Evolutionary conservation across 495 filamentous ascomycete genomes (phyloP).

Genomic region (Parmelia sp.): DNA sequence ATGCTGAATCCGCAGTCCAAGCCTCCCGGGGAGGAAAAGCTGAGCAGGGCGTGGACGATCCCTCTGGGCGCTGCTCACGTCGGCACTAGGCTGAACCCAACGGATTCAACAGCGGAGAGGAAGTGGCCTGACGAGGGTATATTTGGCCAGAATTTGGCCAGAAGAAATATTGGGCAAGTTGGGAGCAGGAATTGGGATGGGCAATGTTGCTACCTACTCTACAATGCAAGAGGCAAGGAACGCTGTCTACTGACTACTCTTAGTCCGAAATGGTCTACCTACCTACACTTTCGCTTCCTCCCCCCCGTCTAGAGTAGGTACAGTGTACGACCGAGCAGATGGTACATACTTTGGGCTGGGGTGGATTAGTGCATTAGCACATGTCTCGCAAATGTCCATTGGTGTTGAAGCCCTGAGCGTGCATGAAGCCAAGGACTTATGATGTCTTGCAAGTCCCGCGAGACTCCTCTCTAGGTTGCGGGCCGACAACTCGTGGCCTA

Average conservation of each 20-base stretch:
- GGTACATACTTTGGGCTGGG: neutral
- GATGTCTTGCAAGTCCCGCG: conserved; percentile 7
- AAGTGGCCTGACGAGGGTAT: neutral
- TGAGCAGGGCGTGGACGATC: conserved; percentile 13
- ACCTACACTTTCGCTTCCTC: neutral
- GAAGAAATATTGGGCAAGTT: neutral
- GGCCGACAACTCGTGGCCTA: conserved; percentile 23
- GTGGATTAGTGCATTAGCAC: neutral
- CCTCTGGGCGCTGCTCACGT: conserved; percentile 6
- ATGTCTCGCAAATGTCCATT: conserved; percentile 2
- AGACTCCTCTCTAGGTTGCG: conserved; percentile 19
- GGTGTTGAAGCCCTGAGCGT: conserved; percentile 5
- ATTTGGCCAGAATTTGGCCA: too few relatives aligned
- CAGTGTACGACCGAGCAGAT: neutral
- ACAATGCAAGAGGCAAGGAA: neutral
- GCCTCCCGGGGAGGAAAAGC: neutral
- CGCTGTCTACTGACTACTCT: neutral
- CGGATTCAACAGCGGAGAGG: neutral
- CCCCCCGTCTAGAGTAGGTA: too few relatives aligned
- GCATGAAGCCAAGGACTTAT: conserved; percentile 13
- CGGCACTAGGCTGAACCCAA: neutral
- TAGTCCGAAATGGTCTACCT: too few relatives aligned
- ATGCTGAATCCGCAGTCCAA: conserved; percentile 6
- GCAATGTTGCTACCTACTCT: neutral
- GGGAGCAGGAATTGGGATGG: neutral